These are phyloP conservation scores for Fusarium verrucosum DNA, from an alignment of 2,329 filamentous ascomycete genomes.

Conservation along the genomic window DNA sequence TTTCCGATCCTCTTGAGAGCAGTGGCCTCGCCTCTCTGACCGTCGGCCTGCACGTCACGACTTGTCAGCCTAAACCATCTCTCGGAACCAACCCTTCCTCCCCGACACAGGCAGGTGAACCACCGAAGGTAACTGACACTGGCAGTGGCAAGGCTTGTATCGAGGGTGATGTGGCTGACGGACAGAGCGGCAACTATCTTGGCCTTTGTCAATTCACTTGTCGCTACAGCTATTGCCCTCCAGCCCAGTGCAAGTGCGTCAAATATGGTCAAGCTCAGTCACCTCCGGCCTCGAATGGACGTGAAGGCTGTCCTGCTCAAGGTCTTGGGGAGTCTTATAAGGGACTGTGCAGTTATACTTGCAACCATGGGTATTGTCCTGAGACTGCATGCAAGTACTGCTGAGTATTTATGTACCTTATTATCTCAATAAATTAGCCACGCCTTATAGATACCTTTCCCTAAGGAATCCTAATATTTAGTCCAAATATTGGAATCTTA, in stretches of 20 bases:
- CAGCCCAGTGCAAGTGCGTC: slow-evolving; percentile 48
- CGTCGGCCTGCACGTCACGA: slow-evolving; percentile 45
- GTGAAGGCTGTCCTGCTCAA: slow-evolving; percentile 47
- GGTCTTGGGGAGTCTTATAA: slow-evolving; percentile 51
- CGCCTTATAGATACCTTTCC: too few relatives aligned
- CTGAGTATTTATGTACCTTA: too few relatives aligned
- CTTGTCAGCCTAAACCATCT: slow-evolving; percentile 46
- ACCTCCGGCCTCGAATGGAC: slow-evolving; percentile 40
- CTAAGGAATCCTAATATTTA: too few relatives aligned
- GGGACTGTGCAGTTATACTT: slow-evolving; percentile 58
- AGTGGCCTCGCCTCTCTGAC: slow-evolving; percentile 44
- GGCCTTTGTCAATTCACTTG: slow-evolving; percentile 51
- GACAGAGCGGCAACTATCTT: slow-evolving; percentile 45
- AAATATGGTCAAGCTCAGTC: slow-evolving; percentile 45
- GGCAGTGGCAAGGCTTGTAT: slow-evolving; percentile 36
- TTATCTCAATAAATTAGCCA: too few relatives aligned
- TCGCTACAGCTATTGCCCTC: slow-evolving; percentile 47
- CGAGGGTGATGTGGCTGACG: slow-evolving; percentile 45
- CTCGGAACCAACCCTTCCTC: slow-evolving; percentile 42
- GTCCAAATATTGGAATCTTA: too few relatives aligned
- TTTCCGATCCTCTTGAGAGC: slow-evolving; percentile 39
- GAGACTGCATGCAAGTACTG: slow-evolving; percentile 43
- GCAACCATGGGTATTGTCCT: slow-evolving; percentile 58
- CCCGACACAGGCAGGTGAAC: slow-evolving; percentile 52
- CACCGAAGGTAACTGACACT: not conserved